Evolutionary conservation across 179 eudicot genomes (phyloP), one percentile per base, ranked within the genome.

Genomic region (Monotropa hypopitys): DNA sequence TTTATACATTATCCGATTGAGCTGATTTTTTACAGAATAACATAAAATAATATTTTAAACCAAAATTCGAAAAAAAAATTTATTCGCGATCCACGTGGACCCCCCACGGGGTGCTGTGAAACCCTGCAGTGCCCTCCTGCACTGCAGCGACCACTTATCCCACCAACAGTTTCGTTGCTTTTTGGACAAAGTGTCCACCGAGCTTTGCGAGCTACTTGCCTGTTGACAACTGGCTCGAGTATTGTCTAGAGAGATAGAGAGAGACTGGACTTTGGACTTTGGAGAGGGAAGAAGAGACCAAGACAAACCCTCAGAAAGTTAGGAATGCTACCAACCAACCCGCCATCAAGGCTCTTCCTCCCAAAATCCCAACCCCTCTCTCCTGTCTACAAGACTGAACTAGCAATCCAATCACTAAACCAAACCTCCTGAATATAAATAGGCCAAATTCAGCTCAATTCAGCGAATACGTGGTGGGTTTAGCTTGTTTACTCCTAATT

Each of bases 321-420:
- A 23, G 9, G 32, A 35, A 23, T 12, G 35, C 26, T 56, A n/a
- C n/a, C 28, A 42, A 69, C 79, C 74, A 38, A 42, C 51, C 63
- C 73, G 63, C 79, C 73, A 76, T 66, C 32, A 76, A 76, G 50
- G 23, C 26, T 20, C 73, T 33, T 65, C 11, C 40, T 35, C 66
- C 66, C 20, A 12, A 59, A 23, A 10, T 4, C 35, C 66, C 66
- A 59, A 28, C 66, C 33, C 18, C 66, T 28, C 16, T 33, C 32
- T 59, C 35, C 66, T 12, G 66, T 59, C 66, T 59, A 28, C 66
- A 59, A 32, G 5, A 26, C 33, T 8, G 13, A 0, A 59, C 66
- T 26, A 23, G 33, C 15, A 50, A 50, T 47, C n/a, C 63, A 9
- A 10, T 26, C 33, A 23, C 65, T 59, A 11, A 26, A 12, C 6